These are phyloP conservation scores for Cadophora sp. DNA, from an alignment of 2,329 filamentous ascomycete species.

Conservation along the genomic window DNA sequence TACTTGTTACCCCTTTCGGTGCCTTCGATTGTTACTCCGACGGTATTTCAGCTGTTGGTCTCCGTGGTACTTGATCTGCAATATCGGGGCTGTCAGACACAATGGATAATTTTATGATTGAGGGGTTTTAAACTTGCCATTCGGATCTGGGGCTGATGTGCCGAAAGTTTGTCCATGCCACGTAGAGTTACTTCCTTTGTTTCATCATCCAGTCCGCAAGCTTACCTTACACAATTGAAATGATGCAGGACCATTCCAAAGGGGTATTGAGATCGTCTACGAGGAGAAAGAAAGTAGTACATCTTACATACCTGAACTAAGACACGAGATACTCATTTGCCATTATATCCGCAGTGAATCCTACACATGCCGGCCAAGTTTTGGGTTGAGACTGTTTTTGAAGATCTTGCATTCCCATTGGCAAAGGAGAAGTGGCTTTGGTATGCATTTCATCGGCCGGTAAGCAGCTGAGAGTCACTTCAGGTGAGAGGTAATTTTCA, in stretches of 20 bases:
- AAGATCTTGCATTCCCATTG: neutral
- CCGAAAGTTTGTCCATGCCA: conserved; percentile 3
- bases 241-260: neutral
- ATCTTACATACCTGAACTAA: neutral
- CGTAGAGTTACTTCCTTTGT: neutral
- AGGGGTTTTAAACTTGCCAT: neutral
- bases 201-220: neutral
- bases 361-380: neutral
- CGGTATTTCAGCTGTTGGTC: conserved; percentile 6
- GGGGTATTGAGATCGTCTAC: neutral
- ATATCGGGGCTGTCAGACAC: neutral
- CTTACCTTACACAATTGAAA: neutral
- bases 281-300: neutral
- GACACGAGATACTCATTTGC: neutral
- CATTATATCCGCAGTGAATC: neutral
- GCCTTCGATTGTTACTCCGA: neutral
- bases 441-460: neutral
- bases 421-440: neutral
- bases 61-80: neutral
- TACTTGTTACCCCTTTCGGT: conserved; percentile 10
- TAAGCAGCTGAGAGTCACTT: neutral
- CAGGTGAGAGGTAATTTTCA: neutral
- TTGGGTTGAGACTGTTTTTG: neutral
- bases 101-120: neutral
- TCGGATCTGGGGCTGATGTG: conserved; percentile 1